Evolutionary conservation across 345 rosid species (phyloP).

Genomic region (Sonneratia caseolaris): DNA sequence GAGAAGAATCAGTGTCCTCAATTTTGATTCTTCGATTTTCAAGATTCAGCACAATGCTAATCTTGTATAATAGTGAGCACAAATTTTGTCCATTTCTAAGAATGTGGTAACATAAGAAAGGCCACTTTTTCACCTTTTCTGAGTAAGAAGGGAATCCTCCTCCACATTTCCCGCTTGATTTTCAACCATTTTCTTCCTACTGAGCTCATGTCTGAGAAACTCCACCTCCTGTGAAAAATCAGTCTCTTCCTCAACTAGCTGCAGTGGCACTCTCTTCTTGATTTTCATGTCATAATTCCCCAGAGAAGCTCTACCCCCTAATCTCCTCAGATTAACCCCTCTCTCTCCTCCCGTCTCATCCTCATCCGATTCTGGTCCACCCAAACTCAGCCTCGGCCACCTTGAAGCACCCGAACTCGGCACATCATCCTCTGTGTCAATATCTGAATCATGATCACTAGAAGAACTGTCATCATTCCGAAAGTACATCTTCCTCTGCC

Average conservation of each 20-base stretch:
- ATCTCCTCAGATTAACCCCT: constrained; percentile 37
- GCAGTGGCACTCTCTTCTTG: constrained; percentile 53
- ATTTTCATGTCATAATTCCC: constrained; percentile 63
- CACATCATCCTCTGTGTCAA: constrained; percentile 17
- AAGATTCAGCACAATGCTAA: background rate
- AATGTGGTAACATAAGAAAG: background rate
- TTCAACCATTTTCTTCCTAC: constrained; percentile 30
- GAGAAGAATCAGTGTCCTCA: background rate
- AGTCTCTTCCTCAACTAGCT: constrained; percentile 38
- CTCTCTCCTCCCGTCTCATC: constrained; percentile 25
- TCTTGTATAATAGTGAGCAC: background rate
- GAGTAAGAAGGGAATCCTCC: constrained; percentile 43
- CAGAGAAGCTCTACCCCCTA: constrained; percentile 64
- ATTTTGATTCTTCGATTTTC: background rate
- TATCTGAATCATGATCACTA: constrained; percentile 46
- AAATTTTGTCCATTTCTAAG: background rate
- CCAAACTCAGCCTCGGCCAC: constrained; percentile 9
- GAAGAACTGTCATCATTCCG: constrained; percentile 42
- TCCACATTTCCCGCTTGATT: constrained; percentile 14
- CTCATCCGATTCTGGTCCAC: constrained; percentile 4
- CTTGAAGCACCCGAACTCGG: background rate
- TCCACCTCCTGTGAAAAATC: constrained; percentile 50
- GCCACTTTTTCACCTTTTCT: constrained; percentile 33
- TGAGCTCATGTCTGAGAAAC: constrained; percentile 48
- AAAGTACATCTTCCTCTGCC: constrained; percentile 19